These are phyloP conservation scores for Bruguiera gymnorhiza DNA, from an alignment of 345 rosid genomes.

Conservation along the genomic window DNA sequence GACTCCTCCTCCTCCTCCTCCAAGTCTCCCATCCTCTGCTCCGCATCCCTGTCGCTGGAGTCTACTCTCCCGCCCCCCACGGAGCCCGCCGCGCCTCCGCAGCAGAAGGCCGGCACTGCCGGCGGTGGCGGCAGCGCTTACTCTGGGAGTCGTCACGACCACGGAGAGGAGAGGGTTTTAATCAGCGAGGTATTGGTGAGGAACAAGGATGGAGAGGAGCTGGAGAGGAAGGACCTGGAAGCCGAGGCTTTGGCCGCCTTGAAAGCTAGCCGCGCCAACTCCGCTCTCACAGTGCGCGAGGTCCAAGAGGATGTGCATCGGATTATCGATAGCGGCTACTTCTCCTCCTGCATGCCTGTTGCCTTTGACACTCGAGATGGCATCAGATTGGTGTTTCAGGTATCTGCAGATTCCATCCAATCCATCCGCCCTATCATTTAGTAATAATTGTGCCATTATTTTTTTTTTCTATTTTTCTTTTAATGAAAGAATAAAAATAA, in stretches of 20 bases:
- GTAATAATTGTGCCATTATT: no score
- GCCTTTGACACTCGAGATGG: conserved; percentile 94
- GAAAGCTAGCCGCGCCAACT: conserved; percentile 79
- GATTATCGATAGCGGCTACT: conserved; percentile 86
- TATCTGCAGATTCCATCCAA: conserved; percentile 15
- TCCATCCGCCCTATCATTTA: no score
- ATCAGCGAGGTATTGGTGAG: conserved; percentile 86
- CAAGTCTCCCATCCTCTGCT: conserved; percentile 43
- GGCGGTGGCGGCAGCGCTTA: conserved; percentile 23
- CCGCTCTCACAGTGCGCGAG: conserved; percentile 78
- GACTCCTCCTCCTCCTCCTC: background rate
- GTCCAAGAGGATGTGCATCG: conserved; percentile 93
- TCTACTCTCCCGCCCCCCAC: background rate
- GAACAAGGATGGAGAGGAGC: conserved; percentile 91
- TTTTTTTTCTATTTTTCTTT: no score
- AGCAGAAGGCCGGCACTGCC: background rate
- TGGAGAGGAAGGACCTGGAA: conserved; percentile 89
- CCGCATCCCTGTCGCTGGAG: conserved; percentile 49
- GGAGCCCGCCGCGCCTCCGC: no score
- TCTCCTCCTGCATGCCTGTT: conserved; percentile 80
- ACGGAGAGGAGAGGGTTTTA: conserved; percentile 81
- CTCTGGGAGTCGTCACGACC: conserved; percentile 38
- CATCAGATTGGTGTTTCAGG: conserved; percentile 86
- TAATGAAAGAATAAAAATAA: no score
- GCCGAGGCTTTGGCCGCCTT: conserved; percentile 75